Conservation (phyloP, 768 basidiomycete genomes). For the Suillus luteus region DNA sequence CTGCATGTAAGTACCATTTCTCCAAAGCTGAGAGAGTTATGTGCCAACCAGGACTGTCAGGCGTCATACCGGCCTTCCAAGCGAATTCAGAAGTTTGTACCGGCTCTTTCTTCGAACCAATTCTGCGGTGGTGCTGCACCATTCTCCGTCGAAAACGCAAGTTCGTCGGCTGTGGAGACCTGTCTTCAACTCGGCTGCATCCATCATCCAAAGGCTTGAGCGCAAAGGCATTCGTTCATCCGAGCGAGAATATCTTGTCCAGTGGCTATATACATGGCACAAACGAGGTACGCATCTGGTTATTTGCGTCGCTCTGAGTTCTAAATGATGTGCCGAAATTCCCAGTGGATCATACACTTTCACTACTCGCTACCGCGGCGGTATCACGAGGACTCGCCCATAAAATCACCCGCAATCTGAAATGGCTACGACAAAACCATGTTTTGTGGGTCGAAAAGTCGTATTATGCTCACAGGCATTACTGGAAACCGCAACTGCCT, state of each 20-base stretch:
- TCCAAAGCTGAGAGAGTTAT: background rate
- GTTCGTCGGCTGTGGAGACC: slow-evolving; percentile 56
- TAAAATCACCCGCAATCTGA: slow-evolving; percentile 54
- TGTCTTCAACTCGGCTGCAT: slow-evolving; percentile 52
- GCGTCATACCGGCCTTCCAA: slow-evolving; percentile 24
- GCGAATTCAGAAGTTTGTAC: slow-evolving; percentile 56
- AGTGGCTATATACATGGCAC: slow-evolving; percentile 58
- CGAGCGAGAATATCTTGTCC: slow-evolving; percentile 35
- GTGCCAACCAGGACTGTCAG: background rate
- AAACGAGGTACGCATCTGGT: slow-evolving; percentile 45
- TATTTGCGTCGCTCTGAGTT: slow-evolving; percentile 9
- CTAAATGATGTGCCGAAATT: background rate
- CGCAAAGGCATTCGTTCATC: slow-evolving; percentile 22
- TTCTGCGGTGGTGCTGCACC: slow-evolving; percentile 60
- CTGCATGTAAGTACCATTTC: background rate
- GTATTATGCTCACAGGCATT: slow-evolving; percentile 22
- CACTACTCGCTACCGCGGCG: slow-evolving; percentile 61
- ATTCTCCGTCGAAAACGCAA: slow-evolving; percentile 43
- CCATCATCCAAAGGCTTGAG: slow-evolving; percentile 44
- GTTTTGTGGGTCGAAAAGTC: slow-evolving; percentile 28
- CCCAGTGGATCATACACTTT: slow-evolving; percentile 69
- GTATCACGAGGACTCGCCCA: slow-evolving; percentile 65
- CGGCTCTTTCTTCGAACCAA: slow-evolving; percentile 58
- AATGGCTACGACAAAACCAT: slow-evolving; percentile 33
- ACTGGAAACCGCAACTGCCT: slow-evolving; percentile 44